phyloP scores from a whole-genome alignment of 495 filamentous ascomycete genomes.

The Penicillium lagena region DNA sequence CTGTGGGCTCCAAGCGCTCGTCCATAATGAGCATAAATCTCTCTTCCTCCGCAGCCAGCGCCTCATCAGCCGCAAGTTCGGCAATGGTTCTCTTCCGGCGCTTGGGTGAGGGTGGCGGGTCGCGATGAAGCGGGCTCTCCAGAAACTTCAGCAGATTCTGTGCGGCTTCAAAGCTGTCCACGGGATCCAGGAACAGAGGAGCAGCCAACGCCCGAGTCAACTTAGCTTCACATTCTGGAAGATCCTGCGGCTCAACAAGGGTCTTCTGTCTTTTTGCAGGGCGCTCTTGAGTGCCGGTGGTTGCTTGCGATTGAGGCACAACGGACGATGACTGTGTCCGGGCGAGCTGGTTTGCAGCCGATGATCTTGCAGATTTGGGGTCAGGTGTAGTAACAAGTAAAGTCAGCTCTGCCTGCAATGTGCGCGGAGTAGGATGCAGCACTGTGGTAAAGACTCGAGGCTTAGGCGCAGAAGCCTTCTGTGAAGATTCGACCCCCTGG shows the following conservation, averaged over 20 bases:
- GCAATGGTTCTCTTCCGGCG: slow-evolving; percentile 88
- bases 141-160: slow-evolving; percentile 63
- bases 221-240: slow-evolving; percentile 67
- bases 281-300: slow-evolving; percentile 51
- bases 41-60: slow-evolving; percentile 79
- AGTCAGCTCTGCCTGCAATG: slow-evolving; percentile 63
- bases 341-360: slow-evolving; percentile 34
- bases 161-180: slow-evolving; percentile 57
- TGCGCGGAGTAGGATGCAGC: slow-evolving; percentile 76
- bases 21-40: slow-evolving; percentile 91
- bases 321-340: slow-evolving; percentile 45
- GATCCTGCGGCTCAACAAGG: slow-evolving; percentile 63
- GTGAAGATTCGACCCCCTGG: slow-evolving; percentile 1
- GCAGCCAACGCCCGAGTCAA: slow-evolving; percentile 63
- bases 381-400: slow-evolving; percentile 69
- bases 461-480: slow-evolving; percentile 43
- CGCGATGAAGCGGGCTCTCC: slow-evolving; percentile 66
- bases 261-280: slow-evolving; percentile 71
- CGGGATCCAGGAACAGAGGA: slow-evolving; percentile 70
- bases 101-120: slow-evolving; percentile 75
- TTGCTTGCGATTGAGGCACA: slow-evolving; percentile 57
- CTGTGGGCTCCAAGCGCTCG: slow-evolving; percentile 63
- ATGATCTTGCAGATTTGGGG: slow-evolving; percentile 38
- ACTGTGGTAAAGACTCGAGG: slow-evolving; percentile 70
- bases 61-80: slow-evolving; percentile 90